Percentiles rank a stretch among this genome's conserved stretches.
Evolutionary conservation across 2,329 filamentous ascomycete genomes (phyloP).

Genomic region (Colletotrichum phormii): DNA sequence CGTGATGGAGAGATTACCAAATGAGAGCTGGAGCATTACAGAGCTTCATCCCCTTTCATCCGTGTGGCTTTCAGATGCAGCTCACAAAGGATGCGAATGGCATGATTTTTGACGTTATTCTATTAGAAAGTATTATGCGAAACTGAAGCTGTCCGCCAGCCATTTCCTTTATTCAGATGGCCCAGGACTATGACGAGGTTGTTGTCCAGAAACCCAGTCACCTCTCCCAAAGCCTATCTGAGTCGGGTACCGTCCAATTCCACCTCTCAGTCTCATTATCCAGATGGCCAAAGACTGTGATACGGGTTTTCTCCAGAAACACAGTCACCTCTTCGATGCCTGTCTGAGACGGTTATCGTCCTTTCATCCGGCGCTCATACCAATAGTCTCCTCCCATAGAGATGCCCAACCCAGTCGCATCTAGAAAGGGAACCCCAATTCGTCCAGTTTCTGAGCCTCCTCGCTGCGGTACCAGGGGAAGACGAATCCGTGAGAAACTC

Average conservation of each 20-base stretch:
- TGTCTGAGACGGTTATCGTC: background rate
- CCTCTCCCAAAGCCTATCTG: background rate
- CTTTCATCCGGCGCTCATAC: background rate
- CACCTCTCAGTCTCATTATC: no score
- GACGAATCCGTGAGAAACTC: slow-evolving; percentile 11
- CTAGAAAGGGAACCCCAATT: background rate
- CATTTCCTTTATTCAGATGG: background rate
- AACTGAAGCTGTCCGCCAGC: background rate
- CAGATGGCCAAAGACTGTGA: no score
- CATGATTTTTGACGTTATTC: background rate
- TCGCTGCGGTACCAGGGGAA: slow-evolving; percentile 3
- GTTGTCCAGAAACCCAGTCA: background rate
- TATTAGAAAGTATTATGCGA: background rate
- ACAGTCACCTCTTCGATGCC: background rate
- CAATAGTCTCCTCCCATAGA: background rate
- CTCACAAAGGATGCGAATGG: background rate
- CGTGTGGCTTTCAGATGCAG: background rate
- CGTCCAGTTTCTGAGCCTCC: background rate
- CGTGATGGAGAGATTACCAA: slow-evolving; percentile 27
- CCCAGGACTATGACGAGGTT: background rate
- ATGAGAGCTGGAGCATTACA: slow-evolving; percentile 28
- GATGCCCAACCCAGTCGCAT: background rate
- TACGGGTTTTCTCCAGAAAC: background rate
- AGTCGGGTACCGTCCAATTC: background rate
- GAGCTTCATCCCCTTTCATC: background rate